Evolutionary conservation across 768 basidiomycete genomes (phyloP).

Genomic region (Auricularia heimuer): DNA sequence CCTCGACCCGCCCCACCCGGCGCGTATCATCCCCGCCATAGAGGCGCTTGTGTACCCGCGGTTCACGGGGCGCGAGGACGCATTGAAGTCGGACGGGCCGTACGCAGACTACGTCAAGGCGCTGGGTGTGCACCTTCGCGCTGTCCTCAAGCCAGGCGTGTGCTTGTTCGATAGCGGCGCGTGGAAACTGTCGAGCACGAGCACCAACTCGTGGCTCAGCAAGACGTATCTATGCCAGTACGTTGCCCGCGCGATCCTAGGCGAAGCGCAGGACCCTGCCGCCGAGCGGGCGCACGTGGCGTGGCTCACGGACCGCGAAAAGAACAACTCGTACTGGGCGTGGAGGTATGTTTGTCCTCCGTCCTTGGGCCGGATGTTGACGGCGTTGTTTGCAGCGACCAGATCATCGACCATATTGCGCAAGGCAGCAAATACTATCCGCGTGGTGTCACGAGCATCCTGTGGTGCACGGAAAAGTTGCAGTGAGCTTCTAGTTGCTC

Average conservation of each 20-base stretch:
- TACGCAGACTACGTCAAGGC: conserved; percentile 1
- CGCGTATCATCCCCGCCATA: conserved; percentile 1
- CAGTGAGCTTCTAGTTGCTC: not conserved
- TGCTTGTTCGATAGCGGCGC: conserved; percentile 2
- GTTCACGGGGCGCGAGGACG: conserved; percentile 2
- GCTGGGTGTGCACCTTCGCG: not conserved
- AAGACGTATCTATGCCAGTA: conserved; percentile 1
- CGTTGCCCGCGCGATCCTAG: not conserved
- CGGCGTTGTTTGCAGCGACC: not conserved
- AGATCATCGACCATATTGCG: not conserved
- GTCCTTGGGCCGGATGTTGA: not conserved
- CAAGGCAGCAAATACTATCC: conserved; percentile 2
- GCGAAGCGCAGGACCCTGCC: not conserved
- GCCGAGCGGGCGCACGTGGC: not conserved
- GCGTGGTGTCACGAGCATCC: conserved; percentile 1
- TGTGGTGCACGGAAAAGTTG: not conserved
- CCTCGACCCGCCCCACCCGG: not conserved
- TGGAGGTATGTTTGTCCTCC: not conserved
- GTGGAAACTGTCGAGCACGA: conserved; percentile 1
- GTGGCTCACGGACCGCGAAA: not conserved
- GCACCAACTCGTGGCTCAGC: conserved; percentile 2
- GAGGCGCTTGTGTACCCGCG: not conserved
- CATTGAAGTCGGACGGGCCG: not conserved
- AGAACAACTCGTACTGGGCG: conserved; percentile 4
- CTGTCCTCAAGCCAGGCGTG: not conserved